Conservation (phyloP, 305 asterid species). For the Lippia alba region DNA sequence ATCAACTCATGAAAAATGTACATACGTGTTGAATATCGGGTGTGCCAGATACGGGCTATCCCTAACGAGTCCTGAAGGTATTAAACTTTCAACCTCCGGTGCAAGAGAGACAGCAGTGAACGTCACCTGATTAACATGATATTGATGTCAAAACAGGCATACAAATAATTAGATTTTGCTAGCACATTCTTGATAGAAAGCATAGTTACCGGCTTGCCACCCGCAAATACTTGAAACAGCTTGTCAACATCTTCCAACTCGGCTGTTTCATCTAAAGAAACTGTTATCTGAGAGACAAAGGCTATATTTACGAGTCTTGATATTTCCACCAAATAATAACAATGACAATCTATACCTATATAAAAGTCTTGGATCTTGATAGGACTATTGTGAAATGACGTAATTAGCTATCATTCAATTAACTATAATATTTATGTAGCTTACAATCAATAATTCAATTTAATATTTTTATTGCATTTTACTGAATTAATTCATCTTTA, state of each 20-base stretch:
- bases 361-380: no score
- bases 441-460: no score
- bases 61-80: constrained; percentile 76
- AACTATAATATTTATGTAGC: no score
- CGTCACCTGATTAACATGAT: constrained; percentile 56
- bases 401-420: no score
- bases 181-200: constrained; percentile 1
- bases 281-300: constrained; percentile 62
- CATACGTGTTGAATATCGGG: constrained; percentile 84
- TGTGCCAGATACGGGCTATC: constrained; percentile 77
- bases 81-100: constrained; percentile 63
- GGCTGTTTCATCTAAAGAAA: constrained; percentile 69
- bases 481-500: no score
- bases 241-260: constrained; percentile 48
- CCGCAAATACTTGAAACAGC: constrained; percentile 48
- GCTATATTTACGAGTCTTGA: constrained; percentile 14
- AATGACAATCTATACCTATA: neutral
- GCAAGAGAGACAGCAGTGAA: constrained; percentile 82
- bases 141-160: neutral
- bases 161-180: constrained; percentile 6
- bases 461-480: no score
- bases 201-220: constrained; percentile 68
- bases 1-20: constrained; percentile 22
- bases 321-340: neutral
- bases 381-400: no score